A percentile compares a stretch with the other conserved stretches of the same genome.
Evolutionary conservation across 768 basidiomycete genomes (phyloP).

Genomic region (Arthromyces matolae): DNA sequence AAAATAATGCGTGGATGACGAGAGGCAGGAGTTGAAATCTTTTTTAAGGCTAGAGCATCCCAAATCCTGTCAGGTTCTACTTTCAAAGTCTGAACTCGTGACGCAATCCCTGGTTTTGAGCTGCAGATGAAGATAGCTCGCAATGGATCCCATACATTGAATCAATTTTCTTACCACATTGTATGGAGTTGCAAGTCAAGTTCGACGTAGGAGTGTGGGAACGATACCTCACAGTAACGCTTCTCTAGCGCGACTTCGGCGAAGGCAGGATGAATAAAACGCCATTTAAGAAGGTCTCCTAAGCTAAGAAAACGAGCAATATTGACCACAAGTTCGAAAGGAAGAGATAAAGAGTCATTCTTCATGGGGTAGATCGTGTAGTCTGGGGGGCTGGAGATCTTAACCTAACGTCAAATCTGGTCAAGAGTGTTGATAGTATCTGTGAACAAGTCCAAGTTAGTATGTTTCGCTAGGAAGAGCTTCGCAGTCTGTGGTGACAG

Average conservation of each 20-base stretch:
- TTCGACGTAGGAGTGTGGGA: neutral
- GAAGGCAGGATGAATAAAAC: neutral
- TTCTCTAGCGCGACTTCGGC: neutral
- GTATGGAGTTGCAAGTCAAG: neutral
- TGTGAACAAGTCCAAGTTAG: too few species aligned
- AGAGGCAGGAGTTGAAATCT: neutral
- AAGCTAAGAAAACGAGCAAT: neutral
- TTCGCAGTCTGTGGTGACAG: too few species aligned
- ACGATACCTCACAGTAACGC: neutral
- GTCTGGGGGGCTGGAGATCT: too few species aligned
- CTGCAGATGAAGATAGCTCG: neutral
- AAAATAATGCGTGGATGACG: neutral
- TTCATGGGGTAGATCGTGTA: neutral
- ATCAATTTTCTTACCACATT: neutral
- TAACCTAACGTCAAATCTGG: too few species aligned
- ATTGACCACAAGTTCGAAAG: conserved; percentile 1
- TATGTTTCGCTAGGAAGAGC: too few species aligned
- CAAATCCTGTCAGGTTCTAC: conserved; percentile 1
- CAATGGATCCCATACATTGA: neutral
- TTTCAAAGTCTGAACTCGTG: neutral
- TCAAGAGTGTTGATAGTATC: too few species aligned
- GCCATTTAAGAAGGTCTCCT: neutral
- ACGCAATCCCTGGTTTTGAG: neutral
- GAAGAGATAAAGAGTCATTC: neutral
- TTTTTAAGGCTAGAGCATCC: neutral